A percentile compares a stretch with the other conserved stretches of the same genome.
These are phyloP conservation scores for Leishmania guyanensis DNA, from an alignment of 208 protist species.

Conservation along the genomic window DNA sequence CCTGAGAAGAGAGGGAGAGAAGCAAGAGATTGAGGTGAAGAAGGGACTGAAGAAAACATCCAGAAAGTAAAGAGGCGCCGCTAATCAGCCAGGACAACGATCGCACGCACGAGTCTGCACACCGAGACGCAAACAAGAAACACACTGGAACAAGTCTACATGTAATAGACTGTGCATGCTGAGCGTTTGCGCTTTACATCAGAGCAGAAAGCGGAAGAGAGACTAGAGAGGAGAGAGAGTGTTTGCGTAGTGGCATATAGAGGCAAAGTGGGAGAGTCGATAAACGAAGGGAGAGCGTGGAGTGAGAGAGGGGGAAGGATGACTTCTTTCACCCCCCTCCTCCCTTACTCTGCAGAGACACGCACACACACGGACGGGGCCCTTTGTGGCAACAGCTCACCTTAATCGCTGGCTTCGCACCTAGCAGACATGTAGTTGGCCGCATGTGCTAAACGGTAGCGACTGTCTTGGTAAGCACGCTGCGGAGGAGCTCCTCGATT, in stretches of 20 bases:
- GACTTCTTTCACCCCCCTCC: background rate
- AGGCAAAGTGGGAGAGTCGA: background rate
- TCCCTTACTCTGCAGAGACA: background rate
- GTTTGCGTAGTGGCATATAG: background rate
- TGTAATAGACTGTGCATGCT: constrained; percentile 8
- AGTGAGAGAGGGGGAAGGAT: background rate
- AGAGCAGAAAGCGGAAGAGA: background rate
- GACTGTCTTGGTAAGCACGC: constrained; percentile 26
- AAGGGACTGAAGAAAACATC: background rate
- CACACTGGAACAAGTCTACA: constrained; percentile 5
- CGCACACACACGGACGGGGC: background rate
- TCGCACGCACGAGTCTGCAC: background rate
- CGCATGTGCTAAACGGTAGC: background rate
- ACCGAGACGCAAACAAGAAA: constrained; percentile 5
- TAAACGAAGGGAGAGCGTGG: background rate
- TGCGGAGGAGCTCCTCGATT: constrained; percentile 65
- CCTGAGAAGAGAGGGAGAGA: constrained; percentile 3
- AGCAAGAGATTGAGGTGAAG: background rate
- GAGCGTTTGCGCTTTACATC: constrained; percentile 9
- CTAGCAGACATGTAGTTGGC: background rate
- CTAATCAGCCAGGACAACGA: background rate
- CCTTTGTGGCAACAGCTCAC: background rate
- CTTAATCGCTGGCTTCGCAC: background rate
- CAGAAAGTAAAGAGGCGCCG: no score
- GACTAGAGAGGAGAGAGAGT: background rate